Percentiles rank a stretch among this genome's conserved stretches.
These are phyloP conservation scores for Claviceps cyperi DNA, from an alignment of 2,329 filamentous ascomycete species.

Conservation along the genomic window DNA sequence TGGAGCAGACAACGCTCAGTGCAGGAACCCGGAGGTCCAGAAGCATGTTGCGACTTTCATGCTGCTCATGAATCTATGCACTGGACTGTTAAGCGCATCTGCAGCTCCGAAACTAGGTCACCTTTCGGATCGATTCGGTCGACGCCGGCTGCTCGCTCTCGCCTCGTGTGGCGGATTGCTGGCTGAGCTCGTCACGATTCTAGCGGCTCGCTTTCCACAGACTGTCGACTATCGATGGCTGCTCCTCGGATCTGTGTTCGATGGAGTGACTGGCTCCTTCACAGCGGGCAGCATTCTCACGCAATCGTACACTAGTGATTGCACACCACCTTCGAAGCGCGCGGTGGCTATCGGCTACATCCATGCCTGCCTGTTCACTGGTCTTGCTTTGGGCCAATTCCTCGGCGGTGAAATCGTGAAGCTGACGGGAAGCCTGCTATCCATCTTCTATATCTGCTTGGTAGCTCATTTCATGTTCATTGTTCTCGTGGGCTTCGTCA, in stretches of 20 bases:
- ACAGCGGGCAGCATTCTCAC: constrained; percentile 63
- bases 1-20: constrained; percentile 62
- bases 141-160: constrained; percentile 58
- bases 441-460: constrained; percentile 74
- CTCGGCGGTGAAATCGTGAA: constrained; percentile 68
- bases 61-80: constrained; percentile 58
- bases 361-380: constrained; percentile 75
- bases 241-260: constrained; percentile 59
- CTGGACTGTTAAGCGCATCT: constrained; percentile 65
- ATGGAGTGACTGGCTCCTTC: constrained; percentile 80
- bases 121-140: constrained; percentile 75
- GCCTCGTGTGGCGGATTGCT: constrained; percentile 61
- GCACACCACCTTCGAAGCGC: constrained; percentile 63
- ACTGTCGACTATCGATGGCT: constrained; percentile 64
- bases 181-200: constrained; percentile 61
- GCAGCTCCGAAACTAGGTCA: constrained; percentile 71
- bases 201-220: constrained; percentile 63
- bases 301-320: constrained; percentile 82
- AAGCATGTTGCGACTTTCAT: constrained; percentile 63
- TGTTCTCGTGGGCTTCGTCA: constrained; percentile 50
- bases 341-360: constrained; percentile 80
- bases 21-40: constrained; percentile 66
- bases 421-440: constrained; percentile 57
- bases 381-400: constrained; percentile 77
- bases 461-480: constrained; percentile 62